These are phyloP conservation scores for Globisporangium lucens DNA, from an alignment of 352 stramenopile genomes.

Conservation along the genomic window DNA sequence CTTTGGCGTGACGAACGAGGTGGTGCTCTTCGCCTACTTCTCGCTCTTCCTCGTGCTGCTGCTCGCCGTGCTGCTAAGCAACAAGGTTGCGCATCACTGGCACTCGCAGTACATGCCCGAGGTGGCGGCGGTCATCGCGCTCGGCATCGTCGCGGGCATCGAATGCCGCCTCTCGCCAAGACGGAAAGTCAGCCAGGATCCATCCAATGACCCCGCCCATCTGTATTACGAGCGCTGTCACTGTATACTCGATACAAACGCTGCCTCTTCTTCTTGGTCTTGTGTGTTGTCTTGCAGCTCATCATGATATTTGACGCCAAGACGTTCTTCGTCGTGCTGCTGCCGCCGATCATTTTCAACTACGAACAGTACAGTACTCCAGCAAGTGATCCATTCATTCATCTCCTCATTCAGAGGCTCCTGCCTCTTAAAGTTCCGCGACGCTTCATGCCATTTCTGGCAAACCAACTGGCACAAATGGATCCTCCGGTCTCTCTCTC, in stretches of 20 bases:
- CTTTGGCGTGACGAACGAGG: conserved; percentile 39
- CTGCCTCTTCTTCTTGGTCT: not conserved
- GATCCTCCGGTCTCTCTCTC: not conserved
- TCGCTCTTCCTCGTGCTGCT: conserved; percentile 67
- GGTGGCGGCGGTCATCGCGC: conserved; percentile 46
- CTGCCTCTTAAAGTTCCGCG: not conserved
- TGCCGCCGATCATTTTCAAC: conserved; percentile 95
- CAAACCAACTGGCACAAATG: not conserved
- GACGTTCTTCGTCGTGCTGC: conserved; percentile 91
- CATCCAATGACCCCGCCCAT: not conserved
- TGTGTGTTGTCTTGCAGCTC: conserved; percentile 27
- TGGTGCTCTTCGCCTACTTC: conserved; percentile 69
- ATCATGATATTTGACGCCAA: conserved; percentile 88
- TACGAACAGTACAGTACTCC: too few relatives aligned
- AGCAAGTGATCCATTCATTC: not conserved
- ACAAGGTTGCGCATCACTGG: conserved; percentile 69
- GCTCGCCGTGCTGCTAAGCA: conserved; percentile 69
- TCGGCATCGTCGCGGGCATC: conserved; percentile 52
- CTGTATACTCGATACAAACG: not conserved
- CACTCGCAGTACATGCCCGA: conserved; percentile 74
- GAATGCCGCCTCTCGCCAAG: conserved; percentile 45
- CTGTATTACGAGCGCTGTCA: too few relatives aligned
- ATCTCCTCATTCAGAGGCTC: too few relatives aligned
- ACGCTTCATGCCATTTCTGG: not conserved
- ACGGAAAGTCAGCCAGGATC: conserved; percentile 17